phyloP scores from a whole-genome alignment of 352 stramenopile genomes.

The Phytophthora vignae region DNA sequence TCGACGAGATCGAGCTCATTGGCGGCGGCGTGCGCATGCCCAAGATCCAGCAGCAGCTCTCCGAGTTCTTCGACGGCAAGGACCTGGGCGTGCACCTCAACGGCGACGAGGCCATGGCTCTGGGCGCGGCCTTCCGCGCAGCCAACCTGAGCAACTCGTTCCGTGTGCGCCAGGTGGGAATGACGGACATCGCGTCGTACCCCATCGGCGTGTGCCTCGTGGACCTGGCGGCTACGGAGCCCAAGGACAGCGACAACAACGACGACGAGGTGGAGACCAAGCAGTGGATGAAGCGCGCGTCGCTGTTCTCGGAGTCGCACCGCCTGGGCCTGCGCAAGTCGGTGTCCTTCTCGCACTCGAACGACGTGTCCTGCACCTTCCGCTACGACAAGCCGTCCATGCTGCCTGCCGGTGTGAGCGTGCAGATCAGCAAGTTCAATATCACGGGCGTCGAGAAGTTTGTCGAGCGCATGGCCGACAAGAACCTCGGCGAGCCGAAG shows the following conservation, averaged over 20 bases:
- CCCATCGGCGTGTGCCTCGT: slow-evolving; percentile 88
- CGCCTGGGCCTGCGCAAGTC: slow-evolving; percentile 93
- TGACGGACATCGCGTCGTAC: slow-evolving; percentile 94
- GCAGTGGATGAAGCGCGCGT: slow-evolving; percentile 92
- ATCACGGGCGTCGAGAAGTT: slow-evolving; percentile 94
- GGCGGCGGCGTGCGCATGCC: slow-evolving; percentile 97
- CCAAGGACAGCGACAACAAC: slow-evolving; percentile 50
- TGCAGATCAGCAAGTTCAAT: slow-evolving; percentile 93
- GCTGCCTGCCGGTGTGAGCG: slow-evolving; percentile 69
- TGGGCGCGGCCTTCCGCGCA: slow-evolving; percentile 95
- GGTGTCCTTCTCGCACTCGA: slow-evolving; percentile 95
- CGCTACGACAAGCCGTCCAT: slow-evolving; percentile 91
- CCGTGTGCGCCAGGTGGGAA: slow-evolving; percentile 94
- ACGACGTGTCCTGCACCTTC: slow-evolving; percentile 92
- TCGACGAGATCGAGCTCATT: slow-evolving; percentile 97
- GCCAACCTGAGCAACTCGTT: slow-evolving; percentile 97
- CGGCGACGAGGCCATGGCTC: slow-evolving; percentile 97
- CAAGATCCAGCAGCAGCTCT: slow-evolving; percentile 93
- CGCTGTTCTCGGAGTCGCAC: slow-evolving; percentile 90
- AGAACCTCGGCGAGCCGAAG: slow-evolving; percentile 92
- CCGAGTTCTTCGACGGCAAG: slow-evolving; percentile 73
- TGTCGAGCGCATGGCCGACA: slow-evolving; percentile 87
- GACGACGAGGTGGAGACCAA: slow-evolving; percentile 65
- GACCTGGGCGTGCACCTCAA: slow-evolving; percentile 98
- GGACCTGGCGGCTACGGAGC: slow-evolving; percentile 67